Percentiles rank a stretch among this genome's conserved stretches.
Evolutionary conservation across 2,329 filamentous ascomycete genomes (phyloP).

Genomic region (Exserohilum rostratum): DNA sequence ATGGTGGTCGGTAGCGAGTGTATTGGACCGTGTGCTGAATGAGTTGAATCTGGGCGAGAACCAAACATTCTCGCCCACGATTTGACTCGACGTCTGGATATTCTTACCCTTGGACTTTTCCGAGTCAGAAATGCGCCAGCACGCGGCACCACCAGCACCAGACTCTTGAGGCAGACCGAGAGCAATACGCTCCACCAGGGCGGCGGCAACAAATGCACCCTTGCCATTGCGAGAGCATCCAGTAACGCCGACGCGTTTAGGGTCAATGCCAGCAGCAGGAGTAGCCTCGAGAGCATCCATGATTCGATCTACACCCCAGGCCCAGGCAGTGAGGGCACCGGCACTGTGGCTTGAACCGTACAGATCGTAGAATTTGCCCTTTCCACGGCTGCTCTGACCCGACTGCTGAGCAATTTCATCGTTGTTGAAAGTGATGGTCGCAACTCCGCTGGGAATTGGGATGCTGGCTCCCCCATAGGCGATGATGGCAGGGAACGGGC

Average conservation of each 20-base stretch:
- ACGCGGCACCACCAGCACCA: slow-evolving; percentile 65
- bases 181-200: slow-evolving; percentile 64
- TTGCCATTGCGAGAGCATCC: slow-evolving; percentile 70
- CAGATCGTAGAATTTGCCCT: slow-evolving; percentile 65
- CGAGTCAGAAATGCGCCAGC: slow-evolving; percentile 59
- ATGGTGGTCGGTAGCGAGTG: slow-evolving; percentile 64
- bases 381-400: slow-evolving; percentile 55
- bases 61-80: slow-evolving; percentile 68
- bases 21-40: slow-evolving; percentile 55
- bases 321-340: slow-evolving; percentile 66
- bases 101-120: slow-evolving; percentile 61
- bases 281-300: slow-evolving; percentile 64
- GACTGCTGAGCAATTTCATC: slow-evolving; percentile 62
- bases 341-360: slow-evolving; percentile 63
- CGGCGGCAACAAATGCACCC: slow-evolving; percentile 66
- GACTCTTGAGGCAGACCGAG: slow-evolving; percentile 68
- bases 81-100: slow-evolving; percentile 66
- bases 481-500: slow-evolving; percentile 64
- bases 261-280: slow-evolving; percentile 53
- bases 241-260: slow-evolving; percentile 58
- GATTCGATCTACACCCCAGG: slow-evolving; percentile 66
- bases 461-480: slow-evolving; percentile 62
- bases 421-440: slow-evolving; percentile 65
- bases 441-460: slow-evolving; percentile 61
- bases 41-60: slow-evolving; percentile 63